Evolutionary conservation across 305 asterid species (phyloP), one percentile per base, ranked within the genome.

Genomic region (Fraxinus floribunda): DNA sequence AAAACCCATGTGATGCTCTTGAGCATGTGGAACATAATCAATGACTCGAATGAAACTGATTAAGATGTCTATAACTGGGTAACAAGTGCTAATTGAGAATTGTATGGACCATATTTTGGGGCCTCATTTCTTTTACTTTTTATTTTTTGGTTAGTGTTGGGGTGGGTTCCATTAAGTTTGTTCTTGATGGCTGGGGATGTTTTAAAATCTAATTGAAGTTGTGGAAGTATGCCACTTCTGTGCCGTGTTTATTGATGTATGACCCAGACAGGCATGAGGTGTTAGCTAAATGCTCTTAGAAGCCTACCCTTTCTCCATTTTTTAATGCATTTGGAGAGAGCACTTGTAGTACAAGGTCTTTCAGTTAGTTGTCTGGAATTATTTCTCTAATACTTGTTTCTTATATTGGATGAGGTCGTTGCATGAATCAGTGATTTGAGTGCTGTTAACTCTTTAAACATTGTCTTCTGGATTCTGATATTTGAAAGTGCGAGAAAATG

Each of bases 301-400:
- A 62, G 32, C 71, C 71, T 26, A 60, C 71, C 11, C 9, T 20
- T 60, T 60, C 32, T 18, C 68, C 24, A 18, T 60, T 60, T 20
- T 60, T 20, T 49, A 49, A 49, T 49, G 71, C 71, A 60, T 60
- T 60, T 60, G 16, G 8, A 60, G 71, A 3, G 24, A 52, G 39
- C 30, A 68, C 44, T 41, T 35, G 20, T 76, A 71, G 68, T 34
- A 35, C 41, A 30, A 79, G 75, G 78, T 44, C 84, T 79, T 70
- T 68, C 74, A 72, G 75, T 35, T 60, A 55, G 49, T 70, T 38
- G 22, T 22, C 22, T 77, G 83, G 49, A 78, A 60, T 76, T 76
- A 82, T 72, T 82, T 24, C 46, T n/a, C 79, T 84, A 49, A 79
- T 73, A 64, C 74, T 24, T 26, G 74, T 74, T 81, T 81, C 83